Percentiles rank a stretch among this genome's conserved stretches.
These are phyloP conservation scores for Trichosporon sp. DNA, from an alignment of 1,284 basidiomycete genomes.

Conservation along the genomic window DNA sequence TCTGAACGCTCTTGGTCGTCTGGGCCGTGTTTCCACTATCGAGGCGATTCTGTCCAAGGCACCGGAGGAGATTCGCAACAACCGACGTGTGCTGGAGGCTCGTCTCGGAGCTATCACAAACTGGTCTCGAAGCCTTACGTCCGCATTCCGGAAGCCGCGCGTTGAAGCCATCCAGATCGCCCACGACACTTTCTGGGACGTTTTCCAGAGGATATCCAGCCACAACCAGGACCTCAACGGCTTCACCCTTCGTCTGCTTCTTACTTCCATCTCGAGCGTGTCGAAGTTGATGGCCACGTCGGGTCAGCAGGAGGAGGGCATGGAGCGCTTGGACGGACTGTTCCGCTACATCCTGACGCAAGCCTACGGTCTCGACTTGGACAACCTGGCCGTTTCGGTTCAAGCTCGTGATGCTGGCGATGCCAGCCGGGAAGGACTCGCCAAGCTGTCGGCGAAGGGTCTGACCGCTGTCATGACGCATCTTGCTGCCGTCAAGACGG, in stretches of 20 bases:
- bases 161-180: constrained; percentile 21
- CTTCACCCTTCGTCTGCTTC: constrained; percentile 28
- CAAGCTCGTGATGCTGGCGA: not conserved
- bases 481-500: not conserved
- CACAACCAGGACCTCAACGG: constrained; percentile 11
- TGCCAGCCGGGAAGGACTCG: not conserved
- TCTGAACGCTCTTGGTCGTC: constrained; percentile 21
- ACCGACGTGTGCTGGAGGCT: constrained; percentile 17
- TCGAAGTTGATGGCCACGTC: constrained; percentile 11
- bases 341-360: constrained; percentile 24
- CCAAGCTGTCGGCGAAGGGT: constrained; percentile 19
- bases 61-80: constrained; percentile 20
- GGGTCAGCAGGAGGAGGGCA: not conserved
- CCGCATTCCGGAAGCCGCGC: not conserved
- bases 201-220: constrained; percentile 26
- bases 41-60: constrained; percentile 24
- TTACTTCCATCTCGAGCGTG: constrained; percentile 21
- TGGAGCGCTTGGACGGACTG: constrained; percentile 24
- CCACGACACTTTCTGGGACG: constrained; percentile 28
- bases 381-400: constrained; percentile 27
- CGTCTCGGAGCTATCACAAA: constrained; percentile 29
- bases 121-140: constrained; percentile 23
- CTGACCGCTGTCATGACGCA: constrained; percentile 27
- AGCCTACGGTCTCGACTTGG: constrained; percentile 31
- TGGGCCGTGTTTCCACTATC: constrained; percentile 23